A percentile compares a stretch with the other conserved stretches of the same genome.
These are phyloP conservation scores for Solanum piurae DNA, from an alignment of 257 asterid species.

Conservation along the genomic window DNA sequence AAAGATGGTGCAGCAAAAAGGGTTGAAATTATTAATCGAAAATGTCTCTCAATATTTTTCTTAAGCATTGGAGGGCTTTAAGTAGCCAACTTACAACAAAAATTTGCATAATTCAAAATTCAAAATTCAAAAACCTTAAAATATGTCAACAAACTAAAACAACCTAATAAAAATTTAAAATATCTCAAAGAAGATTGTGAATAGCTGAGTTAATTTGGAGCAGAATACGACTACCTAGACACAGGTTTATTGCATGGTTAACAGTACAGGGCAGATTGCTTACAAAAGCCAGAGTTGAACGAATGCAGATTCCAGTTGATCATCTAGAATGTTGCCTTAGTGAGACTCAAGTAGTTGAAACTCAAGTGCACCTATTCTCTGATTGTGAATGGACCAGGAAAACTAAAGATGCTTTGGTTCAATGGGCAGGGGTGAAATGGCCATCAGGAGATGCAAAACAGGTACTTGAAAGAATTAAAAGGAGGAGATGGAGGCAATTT, in stretches of 20 bases:
- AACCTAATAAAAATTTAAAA: not conserved
- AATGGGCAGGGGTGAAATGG: not conserved
- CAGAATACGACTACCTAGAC: too few species aligned
- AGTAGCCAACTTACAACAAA: not conserved
- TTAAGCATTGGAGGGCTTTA: not conserved
- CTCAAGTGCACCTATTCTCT: not conserved
- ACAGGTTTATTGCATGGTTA: too few species aligned
- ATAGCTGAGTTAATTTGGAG: too few species aligned
- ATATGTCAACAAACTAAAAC: not conserved
- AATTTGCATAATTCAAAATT: not conserved
- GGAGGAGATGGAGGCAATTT: not conserved
- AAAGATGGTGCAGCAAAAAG: not conserved
- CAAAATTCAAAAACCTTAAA: not conserved
- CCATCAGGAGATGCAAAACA: not conserved
- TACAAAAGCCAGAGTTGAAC: too few species aligned
- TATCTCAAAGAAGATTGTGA: too few species aligned
- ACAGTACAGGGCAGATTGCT: too few species aligned
- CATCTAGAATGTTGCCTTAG: too few species aligned
- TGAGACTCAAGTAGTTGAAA: not conserved
- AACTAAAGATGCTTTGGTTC: too few species aligned
- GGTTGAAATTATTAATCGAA: not conserved
- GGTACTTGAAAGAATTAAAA: not conserved
- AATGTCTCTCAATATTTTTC: not conserved
- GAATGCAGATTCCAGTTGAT: too few species aligned
- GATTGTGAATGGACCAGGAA: not conserved